A percentile compares a stretch with the other conserved stretches of the same genome.
These are phyloP conservation scores for Eucalyptus paniculata DNA, from an alignment of 345 rosid species.

Conservation along the genomic window DNA sequence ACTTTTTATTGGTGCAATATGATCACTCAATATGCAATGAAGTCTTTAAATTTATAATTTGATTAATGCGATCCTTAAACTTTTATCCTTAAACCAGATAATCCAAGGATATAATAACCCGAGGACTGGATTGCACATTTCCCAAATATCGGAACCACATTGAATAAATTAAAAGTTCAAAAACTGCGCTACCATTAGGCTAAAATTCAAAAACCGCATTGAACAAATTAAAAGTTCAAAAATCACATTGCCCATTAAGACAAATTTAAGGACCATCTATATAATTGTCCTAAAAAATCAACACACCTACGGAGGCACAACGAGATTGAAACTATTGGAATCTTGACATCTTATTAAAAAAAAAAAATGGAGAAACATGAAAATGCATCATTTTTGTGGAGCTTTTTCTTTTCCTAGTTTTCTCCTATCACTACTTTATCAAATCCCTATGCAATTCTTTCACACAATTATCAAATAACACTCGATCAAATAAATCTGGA, in stretches of 20 bases:
- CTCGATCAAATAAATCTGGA: neutral
- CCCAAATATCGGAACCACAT: neutral
- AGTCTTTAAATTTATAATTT: too few relatives aligned
- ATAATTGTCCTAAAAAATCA: neutral
- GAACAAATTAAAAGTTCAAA: too few relatives aligned
- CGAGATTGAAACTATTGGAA: neutral
- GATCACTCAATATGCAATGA: too few relatives aligned
- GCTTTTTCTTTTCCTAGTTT: neutral
- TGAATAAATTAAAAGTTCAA: neutral
- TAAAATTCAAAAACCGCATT: too few relatives aligned
- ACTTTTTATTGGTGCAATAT: too few relatives aligned
- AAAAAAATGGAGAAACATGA: neutral
- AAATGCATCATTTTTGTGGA: neutral
- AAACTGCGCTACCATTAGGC: rapidly evolving
- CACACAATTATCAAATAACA: neutral
- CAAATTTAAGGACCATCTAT: too few relatives aligned
- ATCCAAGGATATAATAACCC: neutral
- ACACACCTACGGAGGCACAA: neutral
- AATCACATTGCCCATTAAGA: too few relatives aligned
- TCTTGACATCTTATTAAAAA: neutral
- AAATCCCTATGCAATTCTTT: neutral
- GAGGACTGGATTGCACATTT: too few relatives aligned
- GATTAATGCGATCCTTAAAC: too few relatives aligned
- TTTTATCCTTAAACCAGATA: neutral
- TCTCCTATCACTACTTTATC: neutral